Evolutionary conservation across 768 basidiomycete genomes (phyloP), one percentile per base, ranked within the genome.

Genomic region (Dioszegia hungarica): DNA sequence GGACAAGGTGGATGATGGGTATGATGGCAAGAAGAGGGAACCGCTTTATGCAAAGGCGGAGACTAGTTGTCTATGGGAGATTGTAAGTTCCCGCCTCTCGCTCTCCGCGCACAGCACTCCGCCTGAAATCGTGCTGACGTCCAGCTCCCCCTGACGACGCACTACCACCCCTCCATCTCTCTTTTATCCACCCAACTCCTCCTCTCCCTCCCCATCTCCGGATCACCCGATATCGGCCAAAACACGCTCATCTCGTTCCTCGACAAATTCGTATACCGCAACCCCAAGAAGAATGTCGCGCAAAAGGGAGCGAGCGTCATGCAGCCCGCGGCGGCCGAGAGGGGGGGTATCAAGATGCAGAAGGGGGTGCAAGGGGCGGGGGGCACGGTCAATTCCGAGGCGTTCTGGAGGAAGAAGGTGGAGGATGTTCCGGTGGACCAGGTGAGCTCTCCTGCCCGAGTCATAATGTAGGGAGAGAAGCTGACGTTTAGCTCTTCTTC

Each of bases 211-310:
- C 86, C 87, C 0, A 78, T 97, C 11, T 89, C 90, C 0, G 86
- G 88, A 10, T 86, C 84, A 9, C 82, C 90, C 0, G 93, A 98
- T 70, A 86, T 99, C 45, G 85, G 89, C 10, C 85, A 91, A 55
- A 92, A 95, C 78, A 93, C 92, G 0, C 83, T 97, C 22, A 86
- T 89, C 0, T 89, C 92, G 67, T 97, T 99, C 83, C 82, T 98
- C 37, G 95, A 98, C 72, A 84, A 93, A 31, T 97, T 98, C 78
- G 89, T 97, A 39, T 97, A 90, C 80, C 90, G 92, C 76, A 97
- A 98, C 73, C 86, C 92, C 0, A 98, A 97, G 79, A 79, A 80
- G 61, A 85, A 86, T 66, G 61, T 77, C 1, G 81, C 79, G 54
- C 78, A 82, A 8, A 86, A 85, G 70, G 93, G 92, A n/a, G 80